phyloP scores from a whole-genome alignment of 1,284 basidiomycete species.

The Ustilago curta region DNA sequence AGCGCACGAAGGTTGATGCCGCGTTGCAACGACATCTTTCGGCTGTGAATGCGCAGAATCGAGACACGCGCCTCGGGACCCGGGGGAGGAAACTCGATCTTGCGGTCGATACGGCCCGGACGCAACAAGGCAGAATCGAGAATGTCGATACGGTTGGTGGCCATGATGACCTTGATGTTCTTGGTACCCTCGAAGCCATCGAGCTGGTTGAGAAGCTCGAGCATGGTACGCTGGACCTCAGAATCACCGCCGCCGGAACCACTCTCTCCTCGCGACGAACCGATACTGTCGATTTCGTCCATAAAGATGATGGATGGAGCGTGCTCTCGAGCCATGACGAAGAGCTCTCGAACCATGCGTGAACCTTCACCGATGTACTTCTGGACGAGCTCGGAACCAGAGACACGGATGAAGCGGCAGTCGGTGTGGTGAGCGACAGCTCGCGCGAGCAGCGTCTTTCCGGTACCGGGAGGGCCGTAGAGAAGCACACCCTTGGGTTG shows the following conservation, averaged over 20 bases:
- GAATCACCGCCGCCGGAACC: slow-evolving; percentile 82
- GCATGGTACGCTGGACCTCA: slow-evolving; percentile 97
- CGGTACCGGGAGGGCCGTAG: slow-evolving; percentile 68
- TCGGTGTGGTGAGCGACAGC: slow-evolving; percentile 85
- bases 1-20: slow-evolving; percentile 94
- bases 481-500: slow-evolving; percentile 80
- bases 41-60: slow-evolving; percentile 94
- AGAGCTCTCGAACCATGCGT: slow-evolving; percentile 82
- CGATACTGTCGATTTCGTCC: slow-evolving; percentile 99
- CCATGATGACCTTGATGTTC: slow-evolving; percentile 99
- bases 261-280: slow-evolving; percentile 89
- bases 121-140: slow-evolving; percentile 93
- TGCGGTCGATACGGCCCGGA: slow-evolving; percentile 96
- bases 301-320: slow-evolving; percentile 99
- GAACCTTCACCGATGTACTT: slow-evolving; percentile 99
- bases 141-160: slow-evolving; percentile 98
- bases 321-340: slow-evolving; percentile 98
- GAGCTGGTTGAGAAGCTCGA: slow-evolving; percentile 94
- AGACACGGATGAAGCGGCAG: slow-evolving; percentile 97
- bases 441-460: slow-evolving; percentile 67
- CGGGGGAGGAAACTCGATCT: slow-evolving; percentile 99
- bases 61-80: slow-evolving; percentile 96
- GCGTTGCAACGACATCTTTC: slow-evolving; percentile 98
- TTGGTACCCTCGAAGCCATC: slow-evolving; percentile 98
- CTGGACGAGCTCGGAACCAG: slow-evolving; percentile 93